Base-by-base conservation (phyloP, 2,329 filamentous ascomycete species). In the Beauveria brongniartii region DNA sequence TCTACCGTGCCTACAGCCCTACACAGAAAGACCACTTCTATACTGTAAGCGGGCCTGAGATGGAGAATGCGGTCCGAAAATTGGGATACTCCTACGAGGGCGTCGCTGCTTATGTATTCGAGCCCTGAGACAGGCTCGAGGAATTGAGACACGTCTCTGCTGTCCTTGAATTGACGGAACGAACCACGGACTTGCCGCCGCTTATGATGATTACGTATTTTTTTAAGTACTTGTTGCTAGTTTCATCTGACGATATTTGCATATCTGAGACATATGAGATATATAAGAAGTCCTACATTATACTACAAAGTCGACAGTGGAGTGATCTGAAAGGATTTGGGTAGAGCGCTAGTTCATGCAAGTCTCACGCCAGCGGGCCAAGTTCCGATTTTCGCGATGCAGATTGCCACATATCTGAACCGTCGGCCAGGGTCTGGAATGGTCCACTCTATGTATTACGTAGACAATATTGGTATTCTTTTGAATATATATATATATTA, bases 61-160 rank as follows among this genome's bases (percentile, higher is more conserved):
- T 58, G 55, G 54, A 62, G 3, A 62, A 58, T 26, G 60, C 60
- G 22, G 50, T 62, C 37, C 34, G 54, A 1, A 40, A 24, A 8
- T n/a, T 58, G 34, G 60, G 60, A 3, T 62, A 62, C 30, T 37
- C 54, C 1, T 62, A 37, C 22, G 60, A 62, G 20, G 60, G 60
- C 22, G 28, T 62, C 20, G 60, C 60, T 2, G 40, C 40, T 1
- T 58, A 43, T 10, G 60, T 62, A 8, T 50, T 58, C 8, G 9
- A 47, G 12, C 34, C 60, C 3, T 53, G 16, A 44, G 14, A 28
- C 7, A 34, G n/a, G 26, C 16, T 22, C 9, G 5, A 14, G 37
- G 9, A 41, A 10, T 8, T n/a, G 22, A 18, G 3, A 3, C 41
- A 14, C 5, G 2, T 24, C 18, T 24, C 3, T 37, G 10, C 2